Conservation (phyloP, 345 rosid genomes). For the Mangifera indica region DNA sequence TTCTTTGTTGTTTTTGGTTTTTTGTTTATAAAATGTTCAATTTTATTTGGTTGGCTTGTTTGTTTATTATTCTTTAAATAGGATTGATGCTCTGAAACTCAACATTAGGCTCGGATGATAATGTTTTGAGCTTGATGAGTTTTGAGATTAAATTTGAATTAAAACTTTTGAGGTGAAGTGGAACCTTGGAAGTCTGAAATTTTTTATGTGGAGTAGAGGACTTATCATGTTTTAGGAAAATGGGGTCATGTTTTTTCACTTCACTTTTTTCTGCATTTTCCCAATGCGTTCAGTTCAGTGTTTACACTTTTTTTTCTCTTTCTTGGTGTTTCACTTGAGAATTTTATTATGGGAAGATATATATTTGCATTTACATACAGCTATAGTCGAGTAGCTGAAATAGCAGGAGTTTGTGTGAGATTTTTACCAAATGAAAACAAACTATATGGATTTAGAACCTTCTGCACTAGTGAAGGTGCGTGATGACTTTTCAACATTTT, state of each 20-base stretch:
- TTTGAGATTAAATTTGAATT: background rate
- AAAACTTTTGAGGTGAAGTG: background rate
- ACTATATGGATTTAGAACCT: slow-evolving; percentile 60
- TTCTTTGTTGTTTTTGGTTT: background rate
- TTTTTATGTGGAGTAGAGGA: background rate
- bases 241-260: background rate
- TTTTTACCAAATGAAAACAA: slow-evolving; percentile 50
- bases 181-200: too few relatives aligned
- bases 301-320: too few relatives aligned
- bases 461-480: slow-evolving; percentile 67
- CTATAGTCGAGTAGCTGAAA: slow-evolving; percentile 40
- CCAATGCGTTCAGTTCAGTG: background rate
- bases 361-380: slow-evolving; percentile 38
- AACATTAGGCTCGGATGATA: background rate
- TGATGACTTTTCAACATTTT: slow-evolving; percentile 20
- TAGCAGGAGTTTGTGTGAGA: slow-evolving; percentile 37
- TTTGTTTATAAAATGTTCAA: background rate
- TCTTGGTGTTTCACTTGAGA: slow-evolving; percentile 2
- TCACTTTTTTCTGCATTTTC: background rate
- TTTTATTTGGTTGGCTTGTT: background rate
- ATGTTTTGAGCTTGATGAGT: background rate
- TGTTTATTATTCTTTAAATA: too few relatives aligned
- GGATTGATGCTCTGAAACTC: background rate
- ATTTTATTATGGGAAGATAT: slow-evolving; percentile 18
- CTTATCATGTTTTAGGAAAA: background rate